Percentiles rank a stretch among this genome's conserved stretches.
phyloP scores from a whole-genome alignment of 257 asterid genomes.

The Nicotiana knightiana region DNA sequence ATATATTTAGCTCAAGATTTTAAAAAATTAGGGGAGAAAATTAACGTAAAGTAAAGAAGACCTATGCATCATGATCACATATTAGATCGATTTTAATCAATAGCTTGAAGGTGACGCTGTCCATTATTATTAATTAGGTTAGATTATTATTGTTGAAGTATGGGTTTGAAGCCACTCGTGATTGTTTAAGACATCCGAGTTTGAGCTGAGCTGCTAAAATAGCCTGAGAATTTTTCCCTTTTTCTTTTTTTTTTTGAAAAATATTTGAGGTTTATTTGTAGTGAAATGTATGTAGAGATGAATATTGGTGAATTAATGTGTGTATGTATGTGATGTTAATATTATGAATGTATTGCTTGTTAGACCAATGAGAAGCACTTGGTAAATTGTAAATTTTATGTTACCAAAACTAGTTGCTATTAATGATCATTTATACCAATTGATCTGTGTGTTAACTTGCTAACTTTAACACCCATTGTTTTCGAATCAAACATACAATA shows the following conservation, averaged over 20 bases:
- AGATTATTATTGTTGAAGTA: neutral
- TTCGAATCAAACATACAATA: too few species aligned
- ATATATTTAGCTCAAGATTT: too few species aligned
- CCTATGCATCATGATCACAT: neutral
- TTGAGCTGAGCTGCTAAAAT: neutral
- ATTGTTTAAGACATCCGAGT: neutral
- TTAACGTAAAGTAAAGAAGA: neutral
- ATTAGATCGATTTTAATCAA: neutral
- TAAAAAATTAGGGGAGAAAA: too few species aligned
- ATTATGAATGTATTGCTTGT: neutral
- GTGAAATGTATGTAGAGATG: slow-evolving; percentile 1
- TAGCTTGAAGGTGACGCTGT: neutral
- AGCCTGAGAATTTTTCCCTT: neutral
- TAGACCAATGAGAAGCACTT: neutral
- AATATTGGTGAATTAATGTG: neutral
- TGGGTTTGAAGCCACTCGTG: slow-evolving; percentile 9
- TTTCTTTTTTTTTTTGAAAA: neutral
- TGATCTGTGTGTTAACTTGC: neutral
- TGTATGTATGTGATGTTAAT: neutral
- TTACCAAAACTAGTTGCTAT: neutral
- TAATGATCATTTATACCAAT: neutral
- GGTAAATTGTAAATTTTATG: neutral
- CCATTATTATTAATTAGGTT: neutral
- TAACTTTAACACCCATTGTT: neutral
- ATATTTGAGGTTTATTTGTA: neutral